Conservation (phyloP, 768 basidiomycete species). For the Boletus reticulatus region DNA sequence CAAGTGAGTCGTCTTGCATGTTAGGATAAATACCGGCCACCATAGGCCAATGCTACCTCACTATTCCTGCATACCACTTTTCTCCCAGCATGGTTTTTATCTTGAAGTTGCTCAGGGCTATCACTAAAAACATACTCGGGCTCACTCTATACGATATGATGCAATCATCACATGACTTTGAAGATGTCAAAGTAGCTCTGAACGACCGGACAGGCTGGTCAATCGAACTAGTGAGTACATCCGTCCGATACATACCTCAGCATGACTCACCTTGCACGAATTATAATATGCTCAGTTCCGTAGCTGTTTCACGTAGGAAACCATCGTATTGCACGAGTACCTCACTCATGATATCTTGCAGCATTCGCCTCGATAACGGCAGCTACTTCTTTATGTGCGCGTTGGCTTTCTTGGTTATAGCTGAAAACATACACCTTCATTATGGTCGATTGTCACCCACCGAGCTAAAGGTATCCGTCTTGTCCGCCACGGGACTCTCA, state of each 20-base stretch:
- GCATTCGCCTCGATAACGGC: constrained; percentile 15
- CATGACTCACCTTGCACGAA: neutral
- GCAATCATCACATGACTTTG: constrained; percentile 16
- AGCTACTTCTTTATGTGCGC: constrained; percentile 11
- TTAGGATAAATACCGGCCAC: too few species aligned
- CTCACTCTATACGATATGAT: constrained; percentile 20
- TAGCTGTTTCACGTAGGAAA: constrained; percentile 13
- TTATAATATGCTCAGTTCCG: constrained; percentile 8
- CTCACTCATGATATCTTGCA: constrained; percentile 3
- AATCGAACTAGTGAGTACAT: constrained; percentile 19
- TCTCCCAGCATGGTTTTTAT: constrained; percentile 2
- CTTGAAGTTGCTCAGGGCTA: neutral
- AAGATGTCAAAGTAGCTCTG: constrained; percentile 18
- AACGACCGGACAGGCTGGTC: constrained; percentile 18
- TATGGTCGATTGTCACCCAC: constrained; percentile 22
- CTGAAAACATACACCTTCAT: constrained; percentile 18
- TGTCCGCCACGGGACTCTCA: neutral
- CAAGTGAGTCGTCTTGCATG: too few species aligned
- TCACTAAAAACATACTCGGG: neutral
- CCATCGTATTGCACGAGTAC: neutral
- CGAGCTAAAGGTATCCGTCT: constrained; percentile 19
- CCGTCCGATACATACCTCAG: neutral
- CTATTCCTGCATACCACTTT: neutral
- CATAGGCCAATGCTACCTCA: too few species aligned
- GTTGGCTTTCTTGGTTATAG: constrained; percentile 15